Percentiles rank a stretch among this genome's conserved stretches.
Evolutionary conservation across 345 rosid species (phyloP).

Genomic region (Raphanus raphanistrum): DNA sequence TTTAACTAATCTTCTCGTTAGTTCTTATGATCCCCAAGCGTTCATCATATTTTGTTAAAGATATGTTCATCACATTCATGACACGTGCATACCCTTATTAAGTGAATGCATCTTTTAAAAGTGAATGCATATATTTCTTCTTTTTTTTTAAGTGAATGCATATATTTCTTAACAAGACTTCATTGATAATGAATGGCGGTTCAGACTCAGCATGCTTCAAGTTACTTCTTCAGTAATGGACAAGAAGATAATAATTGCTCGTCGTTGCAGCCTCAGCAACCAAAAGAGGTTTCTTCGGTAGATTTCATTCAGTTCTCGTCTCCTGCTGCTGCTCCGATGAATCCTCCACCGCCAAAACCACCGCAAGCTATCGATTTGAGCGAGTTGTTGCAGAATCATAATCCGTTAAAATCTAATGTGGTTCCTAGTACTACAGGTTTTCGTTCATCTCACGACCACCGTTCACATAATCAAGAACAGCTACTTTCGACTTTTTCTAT

Average conservation of each 20-base stretch:
- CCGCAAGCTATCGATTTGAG: neutral
- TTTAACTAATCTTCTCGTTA: neutral
- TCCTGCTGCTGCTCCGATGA: neutral
- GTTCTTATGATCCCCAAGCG: neutral
- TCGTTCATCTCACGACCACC: neutral
- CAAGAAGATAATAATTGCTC: constrained; percentile 59
- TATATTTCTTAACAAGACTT: neutral
- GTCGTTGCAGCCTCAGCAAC: constrained; percentile 53
- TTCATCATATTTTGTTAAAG: neutral
- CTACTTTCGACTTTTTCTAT: neutral
- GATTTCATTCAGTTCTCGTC: neutral
- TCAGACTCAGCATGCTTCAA: neutral
- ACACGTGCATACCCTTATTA: neutral
- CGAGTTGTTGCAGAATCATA: neutral
- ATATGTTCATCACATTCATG: neutral
- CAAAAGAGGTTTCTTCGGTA: constrained; percentile 42
- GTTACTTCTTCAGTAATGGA: constrained; percentile 46
- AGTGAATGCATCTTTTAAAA: neutral
- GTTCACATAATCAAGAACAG: neutral
- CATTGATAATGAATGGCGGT: neutral
- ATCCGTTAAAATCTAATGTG: neutral
- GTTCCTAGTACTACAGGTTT: neutral
- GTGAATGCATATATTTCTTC: neutral
- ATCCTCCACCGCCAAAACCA: neutral
- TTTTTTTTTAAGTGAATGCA: neutral